These are phyloP conservation scores for Chaetomium olivaceum DNA, from an alignment of 2,329 filamentous ascomycete species.

Conservation along the genomic window DNA sequence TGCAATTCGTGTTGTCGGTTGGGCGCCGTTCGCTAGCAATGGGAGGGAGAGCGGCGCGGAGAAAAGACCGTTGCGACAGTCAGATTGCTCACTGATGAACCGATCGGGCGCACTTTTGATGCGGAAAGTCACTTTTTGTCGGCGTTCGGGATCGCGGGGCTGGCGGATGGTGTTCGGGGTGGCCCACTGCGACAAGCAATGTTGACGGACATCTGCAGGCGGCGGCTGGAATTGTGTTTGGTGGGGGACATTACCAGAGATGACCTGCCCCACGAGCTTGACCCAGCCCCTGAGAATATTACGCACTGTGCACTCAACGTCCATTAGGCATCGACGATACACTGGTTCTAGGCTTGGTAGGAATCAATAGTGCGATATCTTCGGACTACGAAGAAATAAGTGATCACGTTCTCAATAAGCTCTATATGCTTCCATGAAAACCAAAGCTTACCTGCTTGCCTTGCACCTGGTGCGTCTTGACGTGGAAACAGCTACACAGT, in stretches of 20 bases:
- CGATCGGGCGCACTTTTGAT: neutral
- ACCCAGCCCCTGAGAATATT: neutral
- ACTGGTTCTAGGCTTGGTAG: neutral
- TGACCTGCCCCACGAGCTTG: neutral
- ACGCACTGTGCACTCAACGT: neutral
- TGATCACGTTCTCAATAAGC: neutral
- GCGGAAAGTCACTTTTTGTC: neutral
- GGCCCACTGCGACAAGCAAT: slow-evolving; percentile 11
- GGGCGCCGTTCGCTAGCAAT: neutral
- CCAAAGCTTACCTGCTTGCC: neutral
- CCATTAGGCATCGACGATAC: neutral
- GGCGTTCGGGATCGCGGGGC: slow-evolving; percentile 4
- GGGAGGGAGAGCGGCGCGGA: neutral
- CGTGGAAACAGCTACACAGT: neutral
- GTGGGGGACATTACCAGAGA: slow-evolving; percentile 7
- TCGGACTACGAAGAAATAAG: neutral
- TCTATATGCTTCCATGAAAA: neutral
- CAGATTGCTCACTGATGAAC: neutral
- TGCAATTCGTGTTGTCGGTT: slow-evolving; percentile 28
- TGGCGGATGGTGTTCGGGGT: slow-evolving; percentile 3
- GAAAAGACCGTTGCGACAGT: neutral
- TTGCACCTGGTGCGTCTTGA: neutral
- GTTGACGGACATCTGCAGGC: slow-evolving; percentile 15
- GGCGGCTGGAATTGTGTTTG: slow-evolving; percentile 21
- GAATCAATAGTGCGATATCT: neutral